Percentiles rank a stretch among this genome's conserved stretches.
Conservation (phyloP, 2,329 filamentous ascomycete genomes). For the Epichloe amarillans region DNA sequence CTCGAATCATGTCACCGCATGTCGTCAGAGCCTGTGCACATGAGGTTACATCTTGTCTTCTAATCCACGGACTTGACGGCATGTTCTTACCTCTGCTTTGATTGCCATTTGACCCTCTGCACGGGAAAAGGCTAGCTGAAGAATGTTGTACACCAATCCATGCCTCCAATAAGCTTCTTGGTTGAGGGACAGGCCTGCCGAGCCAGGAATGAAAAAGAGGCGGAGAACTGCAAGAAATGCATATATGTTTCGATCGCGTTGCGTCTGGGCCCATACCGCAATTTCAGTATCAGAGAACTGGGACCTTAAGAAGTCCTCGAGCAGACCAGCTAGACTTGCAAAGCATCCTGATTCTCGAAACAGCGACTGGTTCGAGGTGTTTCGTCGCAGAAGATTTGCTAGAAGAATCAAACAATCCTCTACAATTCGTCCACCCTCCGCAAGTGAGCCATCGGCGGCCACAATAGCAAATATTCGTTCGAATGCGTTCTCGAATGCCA, state of each 20-base stretch:
- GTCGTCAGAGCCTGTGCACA: constrained; percentile 56
- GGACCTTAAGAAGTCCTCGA: constrained; percentile 45
- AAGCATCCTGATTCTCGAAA: constrained; percentile 87
- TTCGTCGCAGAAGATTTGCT: constrained; percentile 76
- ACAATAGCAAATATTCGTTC: constrained; percentile 76
- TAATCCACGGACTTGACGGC: constrained; percentile 1
- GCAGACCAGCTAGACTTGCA: constrained; percentile 53
- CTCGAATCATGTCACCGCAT: constrained; percentile 78
- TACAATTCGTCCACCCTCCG: constrained; percentile 71
- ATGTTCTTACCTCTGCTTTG: constrained; percentile 54
- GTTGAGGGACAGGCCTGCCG: constrained; percentile 66
- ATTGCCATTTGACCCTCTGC: constrained; percentile 56
- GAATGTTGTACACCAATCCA: constrained; percentile 62
- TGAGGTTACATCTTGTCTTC: constrained; percentile 4
- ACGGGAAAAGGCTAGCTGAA: constrained; percentile 71
- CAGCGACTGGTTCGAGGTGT: constrained; percentile 82
- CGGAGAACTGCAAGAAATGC: constrained; percentile 77
- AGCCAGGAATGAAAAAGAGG: constrained; percentile 73
- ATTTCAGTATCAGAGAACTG: constrained; percentile 42
- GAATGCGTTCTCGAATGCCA: constrained; percentile 91
- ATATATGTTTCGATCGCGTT: constrained; percentile 83
- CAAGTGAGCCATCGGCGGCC: constrained; percentile 64
- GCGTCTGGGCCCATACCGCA: constrained; percentile 61
- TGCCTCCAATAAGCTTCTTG: constrained; percentile 77
- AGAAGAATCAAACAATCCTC: constrained; percentile 88